phyloP scores from a whole-genome alignment of 139 green algal genomes.

The Coccomyxa sp. region DNA sequence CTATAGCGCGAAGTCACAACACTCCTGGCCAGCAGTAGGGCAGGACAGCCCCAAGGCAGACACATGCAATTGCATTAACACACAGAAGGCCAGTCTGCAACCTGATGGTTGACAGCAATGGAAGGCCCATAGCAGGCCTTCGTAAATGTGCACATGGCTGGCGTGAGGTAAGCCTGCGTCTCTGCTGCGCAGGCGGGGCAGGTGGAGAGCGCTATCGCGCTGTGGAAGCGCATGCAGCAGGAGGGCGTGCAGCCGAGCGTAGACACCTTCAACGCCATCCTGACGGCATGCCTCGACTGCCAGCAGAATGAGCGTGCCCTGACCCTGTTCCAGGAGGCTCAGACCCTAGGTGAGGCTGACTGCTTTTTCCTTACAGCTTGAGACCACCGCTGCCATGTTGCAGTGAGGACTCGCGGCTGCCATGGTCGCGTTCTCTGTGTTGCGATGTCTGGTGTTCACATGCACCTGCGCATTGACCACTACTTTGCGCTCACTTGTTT shows the following conservation, averaged over 20 bases:
- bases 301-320: constrained; percentile 36
- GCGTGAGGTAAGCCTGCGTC: background rate
- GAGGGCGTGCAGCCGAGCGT: constrained; percentile 3
- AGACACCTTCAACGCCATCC: constrained; percentile 35
- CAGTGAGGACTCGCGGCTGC: background rate
- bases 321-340: background rate
- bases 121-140: background rate
- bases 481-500: background rate
- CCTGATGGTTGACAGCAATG: background rate
- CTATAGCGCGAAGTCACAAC: background rate
- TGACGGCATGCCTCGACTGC: constrained; percentile 26
- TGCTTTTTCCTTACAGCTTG: background rate
- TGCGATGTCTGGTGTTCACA: background rate
- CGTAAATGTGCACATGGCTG: no score
- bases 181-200: constrained; percentile 27
- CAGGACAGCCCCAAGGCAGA: background rate
- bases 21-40: background rate
- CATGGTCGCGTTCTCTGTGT: background rate
- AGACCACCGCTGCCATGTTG: background rate
- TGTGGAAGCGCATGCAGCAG: constrained; percentile 26
- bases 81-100: background rate
- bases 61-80: background rate
- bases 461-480: background rate
- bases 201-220: constrained; percentile 28
- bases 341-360: background rate